Base-by-base conservation (phyloP, 2,329 filamentous ascomycete genomes). In the Hypoxylon sp. region DNA sequence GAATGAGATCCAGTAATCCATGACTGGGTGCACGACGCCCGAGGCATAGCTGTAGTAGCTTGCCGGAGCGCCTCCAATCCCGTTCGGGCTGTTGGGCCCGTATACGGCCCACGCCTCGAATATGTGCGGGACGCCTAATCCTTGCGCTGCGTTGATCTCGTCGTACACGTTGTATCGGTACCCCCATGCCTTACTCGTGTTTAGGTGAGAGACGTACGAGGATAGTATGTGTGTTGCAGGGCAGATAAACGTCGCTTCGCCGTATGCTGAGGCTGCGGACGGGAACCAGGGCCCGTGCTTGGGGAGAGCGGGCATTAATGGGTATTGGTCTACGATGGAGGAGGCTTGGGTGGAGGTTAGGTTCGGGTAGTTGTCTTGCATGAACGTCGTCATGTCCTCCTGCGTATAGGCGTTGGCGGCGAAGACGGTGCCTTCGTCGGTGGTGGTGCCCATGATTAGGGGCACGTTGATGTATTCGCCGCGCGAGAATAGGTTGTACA, bases 91-190 rank as follows among this genome's bases (percentile, higher is more conserved):
- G 46, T 78, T 75, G 3, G 82, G 81, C 2, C 84, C 84, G 68
- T 85, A 84, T 34, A 87, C 76, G 61, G 84, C 84, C 23, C 80
- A 78, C 12, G 76, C 74, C 45, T 86, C 83, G 62, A 81, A 81
- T 12, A 83, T 76, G 72, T 87, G 84, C 27, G 80, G 81, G 2
- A 84, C 82, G 19, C 84, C 84, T 2, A 81, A 62, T 0, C 84
- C 84, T 0, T 59, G 30, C 5, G 75, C 76, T 0, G 69, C 54
- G 68, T 79, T 76, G 14, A 72, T 64, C 1, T 71, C 61, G 73
- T 85, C 83, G 37, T 73, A 71, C 21, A 86, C 82, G 74, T 85
- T 81, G 78, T 82, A 86, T 39, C 80, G 81, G 74, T 86, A 87
- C 25, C 78, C 77, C 79, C 81, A 87, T 14, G 79, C 69, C 43